Conservation (phyloP, 495 filamentous ascomycete genomes). For the Cercophora newfieldiana region DNA sequence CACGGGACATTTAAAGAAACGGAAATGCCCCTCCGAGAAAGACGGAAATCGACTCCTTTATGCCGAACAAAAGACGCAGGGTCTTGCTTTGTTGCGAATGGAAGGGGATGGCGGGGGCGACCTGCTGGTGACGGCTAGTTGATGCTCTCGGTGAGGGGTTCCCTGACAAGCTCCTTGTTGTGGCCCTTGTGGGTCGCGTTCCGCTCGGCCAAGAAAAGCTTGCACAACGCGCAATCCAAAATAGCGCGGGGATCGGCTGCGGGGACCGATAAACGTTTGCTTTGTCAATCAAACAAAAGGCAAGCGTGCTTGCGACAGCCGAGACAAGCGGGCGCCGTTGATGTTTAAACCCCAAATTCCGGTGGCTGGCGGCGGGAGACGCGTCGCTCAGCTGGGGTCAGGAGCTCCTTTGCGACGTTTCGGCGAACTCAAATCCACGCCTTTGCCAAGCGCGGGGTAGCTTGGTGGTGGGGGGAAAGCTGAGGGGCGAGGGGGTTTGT, state of each 20-base stretch:
- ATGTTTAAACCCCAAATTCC: constrained; percentile 16
- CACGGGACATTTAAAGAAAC: constrained; percentile 9
- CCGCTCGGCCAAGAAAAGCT: not conserved
- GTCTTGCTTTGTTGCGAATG: constrained; percentile 7
- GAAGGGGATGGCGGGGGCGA: not conserved
- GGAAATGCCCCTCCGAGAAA: not conserved
- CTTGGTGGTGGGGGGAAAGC: constrained; percentile 4
- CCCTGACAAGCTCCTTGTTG: constrained; percentile 15
- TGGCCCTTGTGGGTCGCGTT: not conserved
- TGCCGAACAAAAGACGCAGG: not conserved
- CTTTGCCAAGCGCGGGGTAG: constrained; percentile 16
- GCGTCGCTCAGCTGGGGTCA: constrained; percentile 13
- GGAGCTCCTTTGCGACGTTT: constrained; percentile 8
- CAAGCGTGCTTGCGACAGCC: constrained; percentile 1
- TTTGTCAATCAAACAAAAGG: not conserved
- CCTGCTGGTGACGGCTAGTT: not conserved
- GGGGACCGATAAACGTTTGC: not conserved
- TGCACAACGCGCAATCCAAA: not conserved
- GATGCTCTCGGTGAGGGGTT: constrained; percentile 15
- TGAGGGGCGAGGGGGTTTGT: not conserved
- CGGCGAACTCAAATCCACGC: constrained; percentile 17
- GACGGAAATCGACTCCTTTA: not conserved
- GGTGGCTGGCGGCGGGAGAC: constrained; percentile 14
- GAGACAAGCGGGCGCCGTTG: constrained; percentile 11
- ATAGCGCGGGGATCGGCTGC: not conserved